Base-by-base conservation (phyloP, 371 early-diverging fungal genomes). In the Mucor indicus region DNA sequence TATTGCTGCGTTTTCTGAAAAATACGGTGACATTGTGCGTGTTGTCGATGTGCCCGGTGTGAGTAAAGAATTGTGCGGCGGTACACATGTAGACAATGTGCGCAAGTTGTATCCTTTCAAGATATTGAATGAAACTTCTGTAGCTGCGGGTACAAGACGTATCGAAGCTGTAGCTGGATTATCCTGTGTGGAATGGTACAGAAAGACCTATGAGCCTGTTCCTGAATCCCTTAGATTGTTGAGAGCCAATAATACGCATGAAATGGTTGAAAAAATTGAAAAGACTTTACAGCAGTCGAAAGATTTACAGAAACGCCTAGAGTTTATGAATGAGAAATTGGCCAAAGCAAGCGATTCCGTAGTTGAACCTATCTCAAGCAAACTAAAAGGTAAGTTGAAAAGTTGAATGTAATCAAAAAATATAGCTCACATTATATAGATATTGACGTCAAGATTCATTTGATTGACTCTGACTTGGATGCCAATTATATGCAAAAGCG, bases 91-190 rank as follows among this genome's bases (percentile, higher is more conserved):
- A 22, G 68, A 70, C 15, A 59, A 80, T 33, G 65, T 87, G 0
- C 60, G 70, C 0, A 71, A 64, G 15, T 55, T 86, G 19, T 87
- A 78, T 52, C 91, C 91, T 9, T 87, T 90, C 69, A 80, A 82
- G 43, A 85, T 89, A 6, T 44, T 83, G 3, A 70, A 67, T 0
- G 86, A 86, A 53, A 75, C 83, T 10, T 85, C 87, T 2, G 81
- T 87, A 7, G 87, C 86, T 23, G 85, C 87, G 1, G 87, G 81
- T 75, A 87, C 87, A 11, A 67, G 90, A 21, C 75, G 91, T 23
- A 88, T 90, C 32, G 91, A 90, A 49, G 91, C 91, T 1, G 80
- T 83, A 9, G 89, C 86, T 3, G 89, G 88, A 2, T 31, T 45
- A 12, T 58, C 85, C 1, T 83, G 80, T 30, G 49, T 73, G 2